Evolutionary conservation across 2,329 filamentous ascomycete genomes (phyloP), one percentile per base, ranked within the genome.

Genomic region (Biscogniauxia marginata): DNA sequence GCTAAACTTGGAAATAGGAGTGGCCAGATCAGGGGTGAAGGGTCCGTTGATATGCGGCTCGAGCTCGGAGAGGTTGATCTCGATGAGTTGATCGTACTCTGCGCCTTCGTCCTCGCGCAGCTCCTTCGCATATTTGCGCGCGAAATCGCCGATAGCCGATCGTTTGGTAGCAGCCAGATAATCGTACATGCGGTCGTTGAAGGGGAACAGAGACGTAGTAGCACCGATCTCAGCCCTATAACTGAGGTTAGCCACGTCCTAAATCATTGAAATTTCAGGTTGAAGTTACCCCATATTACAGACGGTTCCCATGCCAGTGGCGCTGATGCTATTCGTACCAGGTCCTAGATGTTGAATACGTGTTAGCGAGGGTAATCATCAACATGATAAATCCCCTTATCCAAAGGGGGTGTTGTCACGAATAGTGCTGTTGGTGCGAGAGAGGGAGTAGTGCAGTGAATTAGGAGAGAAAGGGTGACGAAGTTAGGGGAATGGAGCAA

Each of bases 31-130:
- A 60, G 95, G 95, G 23, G 95, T 99, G 85, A 98, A 98, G 63
- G 95, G 95, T 65, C 95, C 95, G 82, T 99, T 99, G 81, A 99
- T 92, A 75, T 98, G 91, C 65, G 95, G 95, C 82, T 99, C 95
- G 49, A 99, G 88, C 77, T 93, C 90, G 57, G 85, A 89, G 54
- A 99, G 85, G 82, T 99, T 93, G 79, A 99, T 91, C 79, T 97
- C 93, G 70, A 98, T 91, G 65, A 97, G 77, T 79, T 98, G 84
- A 76, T 99, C 95, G 76, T 98, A 99, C 77, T 98, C 87, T 65
- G 91, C 90, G 66, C 91, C 91, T 77, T 96, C 82, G 67, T 99
- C 95, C 72, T 90, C 88, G 58, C 84, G 85, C 63, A 99, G 89
- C 69, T 96, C 91, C 68, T 90, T 82, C 66, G 91, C 89, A 74